Evolutionary conservation across 2,329 filamentous ascomycete species (phyloP), one percentile per base, ranked within the genome.

Genomic region (Harringtonia aguacate): DNA sequence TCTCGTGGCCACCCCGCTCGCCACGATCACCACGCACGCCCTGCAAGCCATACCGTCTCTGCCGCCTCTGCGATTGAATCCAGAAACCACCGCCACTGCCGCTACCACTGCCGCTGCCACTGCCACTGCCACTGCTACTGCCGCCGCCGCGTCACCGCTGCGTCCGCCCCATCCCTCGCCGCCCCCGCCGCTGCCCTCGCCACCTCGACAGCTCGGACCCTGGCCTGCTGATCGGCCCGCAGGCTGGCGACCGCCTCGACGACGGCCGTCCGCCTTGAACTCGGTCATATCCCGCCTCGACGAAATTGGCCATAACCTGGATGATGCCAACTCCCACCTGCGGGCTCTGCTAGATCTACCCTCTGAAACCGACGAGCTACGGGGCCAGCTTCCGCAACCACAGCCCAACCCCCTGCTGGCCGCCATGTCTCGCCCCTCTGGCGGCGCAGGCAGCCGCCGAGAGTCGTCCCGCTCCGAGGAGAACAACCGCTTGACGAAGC

Each of bases 401-500:
- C 33, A 27, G 6, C 28, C 18, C 14, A 8, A 37, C 34, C 4
- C 27, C 28, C n/a, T 8, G 20, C 17, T 33, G 13, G 13, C 13
- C 18, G 15, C 24, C 36, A 34, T 14, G n/a, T 35, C 43, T 24
- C 33, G 41, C 18, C 4, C 40, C n/a, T 21, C 21, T 14, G n/a
- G 34, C 14, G 31, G 22, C 22, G 22, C 40, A 7, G 38, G 34
- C 21, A 43, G 31, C 29, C 49, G 45, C 24, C 49, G 45, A 3
- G 47, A 49, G 8, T 36, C 46, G 4, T 41, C 41, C 1, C 40
- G 40, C 28, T 36, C 43, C 12, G 48, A 50, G 10, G 50, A 52
- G 3, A 35, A 33, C 48, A 67, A 58, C 52, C 72, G 77, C 44
- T 68, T 75, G 46, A 64, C 64, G 39, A 88, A 88, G 60, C 75